Base-by-base conservation (phyloP, 2,329 filamentous ascomycete species). In the Leptographium wingfieldii region DNA sequence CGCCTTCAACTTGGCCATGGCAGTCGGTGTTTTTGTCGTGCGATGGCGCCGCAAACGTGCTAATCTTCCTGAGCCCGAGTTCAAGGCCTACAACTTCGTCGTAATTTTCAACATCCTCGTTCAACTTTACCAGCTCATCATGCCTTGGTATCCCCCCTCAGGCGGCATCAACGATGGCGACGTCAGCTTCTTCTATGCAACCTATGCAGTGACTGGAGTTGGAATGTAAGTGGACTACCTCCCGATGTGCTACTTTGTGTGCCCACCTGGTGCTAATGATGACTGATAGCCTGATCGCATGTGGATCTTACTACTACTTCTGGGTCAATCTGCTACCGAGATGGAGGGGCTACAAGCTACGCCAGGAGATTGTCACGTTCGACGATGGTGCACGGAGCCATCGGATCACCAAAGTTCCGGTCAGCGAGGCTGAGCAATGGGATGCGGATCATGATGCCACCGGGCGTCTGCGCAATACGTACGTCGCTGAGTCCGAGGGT, bases 161-260 rank as follows among this genome's bases (percentile, higher is more conserved):
- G 77, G 74, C 0, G 85, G 86, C 0, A 73, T 73, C 0, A 77
- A 79, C 40, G 81, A 79, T 0, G 85, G 85, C 0, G 81, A 85
- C 59, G 85, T 88, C 1, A 85, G 80, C 58, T 90, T 90, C 70
- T 90, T 82, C 80, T 90, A 89, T 63, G 85, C 77, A 1, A 88
- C 85, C 0, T 88, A 89, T 65, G 78, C 79, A n/a, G 79, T 83
- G 0, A 78, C 82, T 0, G 85, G 86, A 0, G 77, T 89, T 60
- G 83, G 69, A 25, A 78, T 87, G 80, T 84, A 73, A 75, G 81
- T 80, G 5, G 2, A 35, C 35, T 53, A 16, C 40, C 5, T 10
- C 11, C 40, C 10, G n/a, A 19, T 4, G 22, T 16, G 33, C n/a
- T 58, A 46, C 19, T 22, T n/a, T n/a, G 16, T 46, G 2, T 6